Base-by-base conservation (phyloP, 768 basidiomycete genomes). In the Dentipellis sp. region DNA sequence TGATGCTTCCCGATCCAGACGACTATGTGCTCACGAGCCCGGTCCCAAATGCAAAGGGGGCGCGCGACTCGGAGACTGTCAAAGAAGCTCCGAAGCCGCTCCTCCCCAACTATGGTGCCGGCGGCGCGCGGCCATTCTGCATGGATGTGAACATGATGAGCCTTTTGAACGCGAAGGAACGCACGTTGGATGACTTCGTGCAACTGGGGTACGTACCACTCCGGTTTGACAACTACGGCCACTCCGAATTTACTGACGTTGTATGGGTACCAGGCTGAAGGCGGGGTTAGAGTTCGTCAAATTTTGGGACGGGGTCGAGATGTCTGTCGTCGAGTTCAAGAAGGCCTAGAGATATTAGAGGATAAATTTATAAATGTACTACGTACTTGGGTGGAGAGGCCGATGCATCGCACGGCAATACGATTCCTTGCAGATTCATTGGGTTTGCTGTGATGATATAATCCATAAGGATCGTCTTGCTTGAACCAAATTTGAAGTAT, bases 251-350 rank as follows among this genome's bases (percentile, higher is more conserved):
- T 3, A 50, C 10, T 34, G 48, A 34, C n/a, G 23, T 14, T 21
- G 47, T 50, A 19, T 45, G 8, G n/a, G 19, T n/a, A 7, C 3
- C 16, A 50, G 48, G 8, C 17, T 22, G 10, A 17, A 23, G 21
- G 21, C 23, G 21, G 50, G 12, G 36, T 40, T 38, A 22, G 17
- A 48, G 46, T 14, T 36, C 16, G 36, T 60, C 36, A 42, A 49
- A 22, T 39, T 52, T 22, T 21, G 29, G 51, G 65, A 62, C 21
- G 51, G 64, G 23, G 61, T 61, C 55, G 62, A 60, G 45, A 45
- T n/a, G 42, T 45, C 42, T 3, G n/a, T 45, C 19, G 42, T 45
- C 16, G 42, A 45, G 16, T 45, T 17, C 42, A 45, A 19, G 42
- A n/a, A n/a, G n/a, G 42, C 42, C 7, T 45, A 45, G 42, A 45